Conservation (phyloP, 768 basidiomycete species). For the Holtermanniella nyarrowii region DNA sequence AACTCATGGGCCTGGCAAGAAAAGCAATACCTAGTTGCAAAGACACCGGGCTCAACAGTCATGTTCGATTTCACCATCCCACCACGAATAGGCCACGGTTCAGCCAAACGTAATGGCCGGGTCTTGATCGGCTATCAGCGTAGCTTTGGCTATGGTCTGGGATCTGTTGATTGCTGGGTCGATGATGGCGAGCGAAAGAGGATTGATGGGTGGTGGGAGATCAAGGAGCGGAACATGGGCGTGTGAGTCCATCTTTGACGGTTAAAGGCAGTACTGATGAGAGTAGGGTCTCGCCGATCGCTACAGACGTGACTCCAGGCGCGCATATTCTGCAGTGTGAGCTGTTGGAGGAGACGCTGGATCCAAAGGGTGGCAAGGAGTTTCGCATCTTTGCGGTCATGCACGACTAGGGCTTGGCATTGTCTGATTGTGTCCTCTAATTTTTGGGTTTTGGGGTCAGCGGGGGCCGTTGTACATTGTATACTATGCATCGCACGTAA, state of each 20-base stretch:
- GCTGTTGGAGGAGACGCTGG: conserved; percentile 26
- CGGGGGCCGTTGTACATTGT: background rate
- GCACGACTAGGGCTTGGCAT: conserved; percentile 23
- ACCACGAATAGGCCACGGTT: conserved; percentile 1
- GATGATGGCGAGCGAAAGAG: conserved; percentile 17
- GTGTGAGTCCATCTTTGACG: conserved; percentile 19
- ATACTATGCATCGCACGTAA: too few relatives aligned
- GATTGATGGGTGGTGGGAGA: conserved; percentile 30
- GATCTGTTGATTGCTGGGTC: conserved; percentile 30
- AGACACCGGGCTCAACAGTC: conserved; percentile 26
- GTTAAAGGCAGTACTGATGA: background rate
- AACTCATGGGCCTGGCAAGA: conserved; percentile 26
- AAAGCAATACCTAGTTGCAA: conserved; percentile 35
- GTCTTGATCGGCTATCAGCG: conserved; percentile 25
- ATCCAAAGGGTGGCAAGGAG: conserved; percentile 32
- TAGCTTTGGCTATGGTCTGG: conserved; percentile 18
- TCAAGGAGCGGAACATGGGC: conserved; percentile 33
- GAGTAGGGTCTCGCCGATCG: conserved; percentile 19
- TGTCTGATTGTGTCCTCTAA: too few relatives aligned
- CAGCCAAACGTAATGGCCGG: too few relatives aligned
- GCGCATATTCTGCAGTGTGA: conserved; percentile 32
- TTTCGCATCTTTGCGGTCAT: conserved; percentile 33
- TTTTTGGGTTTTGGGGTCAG: background rate
- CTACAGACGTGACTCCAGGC: conserved; percentile 21
- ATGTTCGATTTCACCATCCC: conserved; percentile 24